Percentiles rank a stretch among this genome's conserved stretches.
phyloP scores from a whole-genome alignment of 2,329 filamentous ascomycete genomes.

The Endocalyx cinctus region DNA sequence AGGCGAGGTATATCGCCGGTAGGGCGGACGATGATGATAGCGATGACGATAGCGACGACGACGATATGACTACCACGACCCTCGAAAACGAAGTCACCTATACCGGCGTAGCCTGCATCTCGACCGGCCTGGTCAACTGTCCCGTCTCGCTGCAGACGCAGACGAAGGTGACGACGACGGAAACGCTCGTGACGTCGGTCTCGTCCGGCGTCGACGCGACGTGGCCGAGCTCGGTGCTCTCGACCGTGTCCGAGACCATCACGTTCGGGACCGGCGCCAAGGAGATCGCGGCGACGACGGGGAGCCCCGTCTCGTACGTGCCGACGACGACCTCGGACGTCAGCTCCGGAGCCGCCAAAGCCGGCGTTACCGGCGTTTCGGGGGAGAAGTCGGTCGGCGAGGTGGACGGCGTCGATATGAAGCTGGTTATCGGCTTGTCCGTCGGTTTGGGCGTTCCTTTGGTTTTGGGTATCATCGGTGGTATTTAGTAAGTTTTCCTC shows the following conservation, averaged over 20 bases:
- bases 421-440: constrained; percentile 43
- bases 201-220: constrained; percentile 31
- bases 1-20: no score
- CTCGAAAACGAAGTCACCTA: constrained; percentile 36
- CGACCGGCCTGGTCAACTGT: constrained; percentile 41
- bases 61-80: constrained; percentile 34
- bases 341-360: constrained; percentile 2
- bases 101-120: constrained; percentile 40
- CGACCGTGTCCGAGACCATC: constrained; percentile 28
- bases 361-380: constrained; percentile 13
- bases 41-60: constrained; percentile 11
- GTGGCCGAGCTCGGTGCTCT: constrained; percentile 33
- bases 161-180: constrained; percentile 30
- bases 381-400: constrained; percentile 12
- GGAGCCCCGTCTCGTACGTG: constrained; percentile 40
- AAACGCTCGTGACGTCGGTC: constrained; percentile 37
- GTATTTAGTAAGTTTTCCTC: constrained; percentile 27
- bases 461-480: constrained; percentile 26
- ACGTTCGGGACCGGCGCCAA: constrained; percentile 38
- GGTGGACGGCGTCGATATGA: constrained; percentile 34
- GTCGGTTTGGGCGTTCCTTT: constrained; percentile 41
- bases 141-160: constrained; percentile 46
- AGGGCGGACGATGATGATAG: constrained; percentile 9
- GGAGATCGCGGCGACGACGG: constrained; percentile 33
- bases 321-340: constrained; percentile 27